Evolutionary conservation across 805 yeast genomes (phyloP).

Genomic region (Hermanozyma aechmeae): DNA sequence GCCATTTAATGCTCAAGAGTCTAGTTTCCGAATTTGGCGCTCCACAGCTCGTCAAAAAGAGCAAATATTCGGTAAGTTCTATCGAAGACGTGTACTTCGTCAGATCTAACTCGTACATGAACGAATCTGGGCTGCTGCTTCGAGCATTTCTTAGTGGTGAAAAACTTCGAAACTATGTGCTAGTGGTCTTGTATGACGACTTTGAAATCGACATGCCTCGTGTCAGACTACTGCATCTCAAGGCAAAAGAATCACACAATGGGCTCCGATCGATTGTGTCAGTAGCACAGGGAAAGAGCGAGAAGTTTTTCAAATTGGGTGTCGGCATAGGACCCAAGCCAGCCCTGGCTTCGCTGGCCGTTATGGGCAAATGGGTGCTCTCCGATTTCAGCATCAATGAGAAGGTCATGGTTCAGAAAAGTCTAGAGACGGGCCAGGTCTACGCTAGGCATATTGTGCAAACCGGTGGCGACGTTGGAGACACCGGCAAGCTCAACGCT

Average conservation of each 20-base stretch:
- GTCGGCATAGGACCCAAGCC: conserved; percentile 38
- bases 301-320: conserved; percentile 26
- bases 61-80: conserved; percentile 18
- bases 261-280: conserved; percentile 28
- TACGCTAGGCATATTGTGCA: conserved; percentile 15
- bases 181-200: conserved; percentile 28
- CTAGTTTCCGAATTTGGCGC: conserved; percentile 18
- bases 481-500: conserved; percentile 19
- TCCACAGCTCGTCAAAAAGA: conserved; percentile 18
- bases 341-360: conserved; percentile 17
- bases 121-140: conserved; percentile 26
- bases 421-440: conserved; percentile 6
- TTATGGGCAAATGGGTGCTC: conserved; percentile 35
- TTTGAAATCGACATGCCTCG: conserved; percentile 24
- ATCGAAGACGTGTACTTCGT: conserved; percentile 18
- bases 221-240: conserved; percentile 19
- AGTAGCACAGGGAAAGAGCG: too few relatives aligned
- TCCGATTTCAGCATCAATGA: conserved; percentile 20
- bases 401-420: conserved; percentile 9
- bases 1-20: conserved; percentile 23
- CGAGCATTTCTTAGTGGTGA: conserved; percentile 14
- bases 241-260: conserved; percentile 29
- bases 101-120: conserved; percentile 30
- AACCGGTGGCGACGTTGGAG: conserved; percentile 14
- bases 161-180: conserved; percentile 6